Evolutionary conservation across 1,284 basidiomycete species (phyloP), one percentile per base, ranked within the genome.

Genomic region (Microbotryum intermedium): DNA sequence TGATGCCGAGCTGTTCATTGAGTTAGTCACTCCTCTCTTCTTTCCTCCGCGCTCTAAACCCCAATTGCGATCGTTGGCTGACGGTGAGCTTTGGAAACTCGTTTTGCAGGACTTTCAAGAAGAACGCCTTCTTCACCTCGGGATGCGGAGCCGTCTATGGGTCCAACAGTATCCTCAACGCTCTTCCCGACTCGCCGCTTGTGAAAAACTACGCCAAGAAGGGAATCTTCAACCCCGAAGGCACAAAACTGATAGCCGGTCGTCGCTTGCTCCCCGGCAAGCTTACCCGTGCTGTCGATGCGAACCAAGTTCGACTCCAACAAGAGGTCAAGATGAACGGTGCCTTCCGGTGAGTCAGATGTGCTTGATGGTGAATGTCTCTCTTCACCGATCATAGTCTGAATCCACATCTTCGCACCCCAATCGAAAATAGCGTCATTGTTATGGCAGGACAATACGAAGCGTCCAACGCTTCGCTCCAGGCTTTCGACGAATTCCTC

Each of bases 281-380:
- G 50, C 64, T 68, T 23, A 70, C 66, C 4, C 60, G 72, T 26
- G 66, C 65, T 16, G 61, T 71, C 52, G 72, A 73, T 54, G 72
- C 70, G 43, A 73, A 73, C 63, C 66, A 67, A 26, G 68, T 73
- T 26, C 55, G 70, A 28, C 66, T 73, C 29, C 71, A 73, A 61
- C 72, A 73, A 53, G 72, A 70, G 66, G 57, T 71, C 48, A 68
- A 67, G 57, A 73, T 73, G 72, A 70, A 70, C 50, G 71, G 71
- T 20, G 69, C 71, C 21, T 72, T 72, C 65, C 69, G 71, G 57
- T 67, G 21, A 23, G 60, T 42, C 45, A 30, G 16, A 45, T 10
- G 44, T 46, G 13, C 44, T 8, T 3, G 4, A 21, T 50, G 26
- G 28, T 26, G 21, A n/a, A 29, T 34, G 48, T 48, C 23, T 18